Evolutionary conservation across 2,329 filamentous ascomycete species (phyloP).

Genomic region (Ambrosiella cleistominuta): DNA sequence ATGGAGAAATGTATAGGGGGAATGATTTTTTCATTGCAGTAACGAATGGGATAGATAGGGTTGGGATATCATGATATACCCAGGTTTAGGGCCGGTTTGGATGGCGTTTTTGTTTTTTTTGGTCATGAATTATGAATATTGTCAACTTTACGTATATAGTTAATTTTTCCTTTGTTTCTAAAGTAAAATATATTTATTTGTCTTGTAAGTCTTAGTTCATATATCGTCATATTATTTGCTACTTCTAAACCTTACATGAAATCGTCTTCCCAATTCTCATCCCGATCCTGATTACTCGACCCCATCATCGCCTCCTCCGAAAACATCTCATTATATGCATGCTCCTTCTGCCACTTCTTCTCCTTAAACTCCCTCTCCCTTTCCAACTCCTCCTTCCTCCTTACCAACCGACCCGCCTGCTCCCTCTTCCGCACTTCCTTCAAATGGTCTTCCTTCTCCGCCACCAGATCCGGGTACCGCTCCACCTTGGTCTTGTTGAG

Average conservation of each 20-base stretch:
- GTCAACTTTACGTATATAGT: neutral
- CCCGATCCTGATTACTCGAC: conserved; percentile 72
- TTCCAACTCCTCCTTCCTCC: conserved; percentile 59
- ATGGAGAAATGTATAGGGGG: neutral
- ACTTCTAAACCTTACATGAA: conserved; percentile 52
- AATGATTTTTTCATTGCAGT: neutral
- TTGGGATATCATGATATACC: neutral
- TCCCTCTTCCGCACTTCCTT: conserved; percentile 57
- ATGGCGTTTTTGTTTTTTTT: neutral
- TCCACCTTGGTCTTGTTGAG: conserved; percentile 93
- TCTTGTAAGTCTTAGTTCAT: neutral
- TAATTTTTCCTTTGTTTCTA: neutral
- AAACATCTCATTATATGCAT: conserved; percentile 89
- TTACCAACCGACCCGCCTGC: conserved; percentile 39
- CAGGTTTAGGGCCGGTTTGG: neutral
- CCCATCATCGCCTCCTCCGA: conserved; percentile 60
- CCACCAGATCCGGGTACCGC: conserved; percentile 64
- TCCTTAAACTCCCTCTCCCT: conserved; percentile 67
- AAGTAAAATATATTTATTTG: neutral
- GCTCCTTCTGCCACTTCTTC: conserved; percentile 89
- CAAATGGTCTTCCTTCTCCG: conserved; percentile 63
- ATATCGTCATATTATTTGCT: neutral
- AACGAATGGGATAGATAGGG: neutral
- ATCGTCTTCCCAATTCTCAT: conserved; percentile 66
- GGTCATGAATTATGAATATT: neutral